Percentiles rank a stretch among this genome's conserved stretches.
Conservation (phyloP, 257 asterid species). For the Ligustrum vulgare region DNA sequence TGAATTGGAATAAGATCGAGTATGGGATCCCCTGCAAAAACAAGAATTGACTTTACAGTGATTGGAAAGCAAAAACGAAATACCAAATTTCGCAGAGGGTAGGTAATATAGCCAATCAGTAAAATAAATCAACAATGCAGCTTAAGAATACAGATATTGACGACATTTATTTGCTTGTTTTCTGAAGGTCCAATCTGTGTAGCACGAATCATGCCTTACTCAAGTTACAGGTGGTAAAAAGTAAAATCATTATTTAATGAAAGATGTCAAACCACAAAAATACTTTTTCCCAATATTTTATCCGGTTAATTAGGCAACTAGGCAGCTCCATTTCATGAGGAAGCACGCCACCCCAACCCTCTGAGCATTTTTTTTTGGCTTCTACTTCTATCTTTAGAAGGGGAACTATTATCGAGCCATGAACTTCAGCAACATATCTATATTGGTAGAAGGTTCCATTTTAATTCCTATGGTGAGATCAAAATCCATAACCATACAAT, state of each 20-base stretch:
- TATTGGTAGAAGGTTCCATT: background rate
- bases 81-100: background rate
- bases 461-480: no score
- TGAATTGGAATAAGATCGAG: conserved; percentile 79
- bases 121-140: conserved; percentile 10
- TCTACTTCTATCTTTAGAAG: background rate
- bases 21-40: conserved; percentile 76
- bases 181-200: background rate
- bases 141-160: background rate
- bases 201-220: background rate
- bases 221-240: background rate
- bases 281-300: background rate
- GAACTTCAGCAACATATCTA: background rate
- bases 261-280: background rate
- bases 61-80: conserved; percentile 1
- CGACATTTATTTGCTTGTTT: background rate
- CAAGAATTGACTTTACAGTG: conserved; percentile 19
- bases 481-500: no score
- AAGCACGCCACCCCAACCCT: background rate
- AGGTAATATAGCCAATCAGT: background rate
- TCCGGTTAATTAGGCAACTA: background rate
- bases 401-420: background rate
- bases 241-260: background rate
- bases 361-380: background rate
- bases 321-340: background rate